Percentiles rank a stretch among this genome's conserved stretches.
phyloP scores from a whole-genome alignment of 495 filamentous ascomycete genomes.

The Talaromyces thailandensis region DNA sequence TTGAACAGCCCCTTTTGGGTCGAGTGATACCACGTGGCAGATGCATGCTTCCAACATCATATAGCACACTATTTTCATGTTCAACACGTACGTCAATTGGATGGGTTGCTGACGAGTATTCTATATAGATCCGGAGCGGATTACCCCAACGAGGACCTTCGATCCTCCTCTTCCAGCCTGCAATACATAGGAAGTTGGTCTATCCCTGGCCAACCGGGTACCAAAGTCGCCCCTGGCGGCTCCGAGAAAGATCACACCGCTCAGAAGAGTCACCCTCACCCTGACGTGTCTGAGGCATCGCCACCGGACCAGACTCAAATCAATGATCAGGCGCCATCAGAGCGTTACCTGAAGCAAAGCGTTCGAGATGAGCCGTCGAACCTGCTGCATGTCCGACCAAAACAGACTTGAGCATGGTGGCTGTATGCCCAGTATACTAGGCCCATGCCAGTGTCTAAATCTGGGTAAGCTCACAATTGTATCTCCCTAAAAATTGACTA shows the following conservation, averaged over 20 bases:
- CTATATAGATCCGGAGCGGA: background rate
- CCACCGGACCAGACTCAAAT: background rate
- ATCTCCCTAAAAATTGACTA: background rate
- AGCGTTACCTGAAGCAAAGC: background rate
- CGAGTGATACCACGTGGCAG: background rate
- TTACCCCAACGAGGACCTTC: background rate
- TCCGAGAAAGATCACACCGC: background rate
- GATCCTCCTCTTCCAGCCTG: background rate
- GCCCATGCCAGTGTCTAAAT: background rate
- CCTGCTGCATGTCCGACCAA: background rate
- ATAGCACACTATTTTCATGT: too few species aligned
- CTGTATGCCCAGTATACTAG: background rate
- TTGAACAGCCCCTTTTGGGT: too few species aligned
- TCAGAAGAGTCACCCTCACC: background rate
- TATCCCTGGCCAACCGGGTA: background rate
- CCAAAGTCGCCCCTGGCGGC: background rate
- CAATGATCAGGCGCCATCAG: background rate
- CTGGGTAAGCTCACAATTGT: background rate
- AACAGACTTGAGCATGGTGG: background rate
- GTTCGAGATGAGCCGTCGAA: background rate
- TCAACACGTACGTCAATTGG: background rate
- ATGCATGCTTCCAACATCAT: background rate
- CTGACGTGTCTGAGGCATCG: background rate
- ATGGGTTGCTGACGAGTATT: background rate
- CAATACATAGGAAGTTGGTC: background rate